Base-by-base conservation (phyloP, 2,329 filamentous ascomycete species). In the Colletotrichum chlorophyti region DNA sequence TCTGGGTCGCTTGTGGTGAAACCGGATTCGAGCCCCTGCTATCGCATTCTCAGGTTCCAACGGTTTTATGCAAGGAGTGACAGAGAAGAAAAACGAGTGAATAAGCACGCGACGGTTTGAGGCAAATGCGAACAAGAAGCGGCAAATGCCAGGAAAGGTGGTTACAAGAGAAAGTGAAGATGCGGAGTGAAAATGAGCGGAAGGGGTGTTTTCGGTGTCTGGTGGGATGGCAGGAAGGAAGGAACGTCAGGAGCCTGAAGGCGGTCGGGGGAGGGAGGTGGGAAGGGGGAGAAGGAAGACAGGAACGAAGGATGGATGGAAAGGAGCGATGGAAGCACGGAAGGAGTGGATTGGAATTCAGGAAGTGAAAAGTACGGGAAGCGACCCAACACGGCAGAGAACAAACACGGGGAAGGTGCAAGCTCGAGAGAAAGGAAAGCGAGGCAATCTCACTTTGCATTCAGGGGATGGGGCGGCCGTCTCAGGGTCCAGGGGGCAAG, bases 321-420 rank as follows among this genome's bases (percentile, higher is more conserved):
- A 52, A 57, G 46, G 53, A 43, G 37, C 27, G 32, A 40, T 9
- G 37, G 17, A 51, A 14, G 47, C 34, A 53, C 29, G 54, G 49
- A 53, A 53, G 42, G 49, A 52, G 37, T 40, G 49, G 34, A 19
- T 49, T 23, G 54, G 42, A 40, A 53, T 47, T 27, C 21, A 51
- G 43, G 23, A 43, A 31, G 24, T 14, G 14, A n/a, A n/a, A 29
- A 31, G 46, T n/a, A n/a, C n/a, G n/a, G n/a, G 11, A 19, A 27
- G 3, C 24, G 26, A 9, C 38, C 31, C 40, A 14, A 46, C 34
- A 31, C 35, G 11, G n/a, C 23, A n/a, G 51, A 59, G 49, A 55
- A 45, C 55, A 55, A 55, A 45, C 55, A 55, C 43, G 55, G 55
- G 55, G 55, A 59, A 59, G 29, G 38, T 45, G 49, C 26, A 46